Conservation (phyloP, 2,329 filamentous ascomycete genomes). For the Seiridium unicorne region DNA sequence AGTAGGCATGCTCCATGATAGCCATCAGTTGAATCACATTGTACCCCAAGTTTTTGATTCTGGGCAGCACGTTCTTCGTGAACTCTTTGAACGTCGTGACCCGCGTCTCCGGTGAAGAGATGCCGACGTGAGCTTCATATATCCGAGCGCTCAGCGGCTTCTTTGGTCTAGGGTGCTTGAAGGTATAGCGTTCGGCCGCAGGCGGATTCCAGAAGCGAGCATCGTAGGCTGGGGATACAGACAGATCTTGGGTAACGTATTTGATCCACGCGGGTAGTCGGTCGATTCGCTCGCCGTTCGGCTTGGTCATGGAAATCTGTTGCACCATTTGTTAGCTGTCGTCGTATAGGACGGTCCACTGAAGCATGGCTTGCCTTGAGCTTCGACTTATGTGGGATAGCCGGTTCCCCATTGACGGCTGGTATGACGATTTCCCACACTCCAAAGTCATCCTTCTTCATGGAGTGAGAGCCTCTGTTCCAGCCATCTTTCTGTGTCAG, state of each 20-base stretch:
- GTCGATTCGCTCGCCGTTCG: constrained; percentile 78
- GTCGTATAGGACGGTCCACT: not conserved
- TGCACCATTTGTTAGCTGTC: not conserved
- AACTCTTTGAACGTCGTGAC: constrained; percentile 98
- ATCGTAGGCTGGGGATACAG: constrained; percentile 88
- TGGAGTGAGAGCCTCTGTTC: constrained; percentile 78
- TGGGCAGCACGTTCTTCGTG: constrained; percentile 84
- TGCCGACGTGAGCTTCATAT: constrained; percentile 98
- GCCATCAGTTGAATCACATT: constrained; percentile 99
- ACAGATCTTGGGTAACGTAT: constrained; percentile 90
- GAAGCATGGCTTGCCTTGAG: constrained; percentile 67
- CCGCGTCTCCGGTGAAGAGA: constrained; percentile 84
- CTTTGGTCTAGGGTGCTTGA: constrained; percentile 78
- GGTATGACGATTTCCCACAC: constrained; percentile 83
- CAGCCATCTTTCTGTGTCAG: constrained; percentile 67
- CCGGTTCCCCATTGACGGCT: constrained; percentile 68
- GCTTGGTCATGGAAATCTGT: constrained; percentile 80
- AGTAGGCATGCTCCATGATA: constrained; percentile 99
- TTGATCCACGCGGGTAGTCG: constrained; percentile 95
- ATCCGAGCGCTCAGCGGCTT: constrained; percentile 87
- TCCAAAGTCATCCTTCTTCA: constrained; percentile 83
- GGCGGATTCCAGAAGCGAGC: constrained; percentile 97
- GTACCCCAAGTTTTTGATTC: constrained; percentile 88
- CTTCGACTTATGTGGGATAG: constrained; percentile 91
- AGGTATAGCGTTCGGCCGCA: constrained; percentile 69